Evolutionary conservation across 164 flowering plant genomes (phyloP).

Genomic region (Hamamelis virginiana): DNA sequence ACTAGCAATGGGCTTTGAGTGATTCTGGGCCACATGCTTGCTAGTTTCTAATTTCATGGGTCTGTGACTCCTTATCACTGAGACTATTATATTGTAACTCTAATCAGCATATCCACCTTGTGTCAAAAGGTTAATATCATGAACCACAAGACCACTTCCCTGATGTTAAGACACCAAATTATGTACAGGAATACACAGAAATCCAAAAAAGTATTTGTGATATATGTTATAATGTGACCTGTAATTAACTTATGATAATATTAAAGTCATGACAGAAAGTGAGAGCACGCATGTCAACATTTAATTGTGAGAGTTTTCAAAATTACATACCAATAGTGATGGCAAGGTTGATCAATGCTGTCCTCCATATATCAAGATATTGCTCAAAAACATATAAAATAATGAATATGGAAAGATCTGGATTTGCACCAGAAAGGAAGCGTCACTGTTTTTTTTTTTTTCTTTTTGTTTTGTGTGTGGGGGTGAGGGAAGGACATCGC

Average conservation of each 20-base stretch:
- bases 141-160: not conserved
- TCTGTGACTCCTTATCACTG: not conserved
- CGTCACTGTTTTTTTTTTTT: too few species aligned
- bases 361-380: constrained; percentile 92
- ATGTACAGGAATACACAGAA: not conserved
- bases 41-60: not conserved
- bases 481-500: too few species aligned
- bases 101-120: too few species aligned
- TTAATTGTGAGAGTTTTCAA: not conserved
- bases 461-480: too few species aligned
- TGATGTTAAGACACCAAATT: not conserved
- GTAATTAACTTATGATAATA: not conserved
- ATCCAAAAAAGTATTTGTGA: not conserved
- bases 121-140: not conserved
- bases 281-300: not conserved
- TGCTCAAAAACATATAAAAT: constrained; percentile 96
- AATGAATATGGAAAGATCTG: constrained; percentile 91
- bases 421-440: constrained; percentile 61
- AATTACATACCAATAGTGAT: constrained; percentile 82
- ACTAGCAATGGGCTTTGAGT: not conserved
- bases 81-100: not conserved
- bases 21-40: not conserved
- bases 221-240: constrained; percentile 2
- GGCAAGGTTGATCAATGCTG: constrained; percentile 84
- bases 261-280: not conserved